These are phyloP conservation scores for Periconia sp. DNA, from an alignment of 2,329 filamentous ascomycete genomes.

Conservation along the genomic window DNA sequence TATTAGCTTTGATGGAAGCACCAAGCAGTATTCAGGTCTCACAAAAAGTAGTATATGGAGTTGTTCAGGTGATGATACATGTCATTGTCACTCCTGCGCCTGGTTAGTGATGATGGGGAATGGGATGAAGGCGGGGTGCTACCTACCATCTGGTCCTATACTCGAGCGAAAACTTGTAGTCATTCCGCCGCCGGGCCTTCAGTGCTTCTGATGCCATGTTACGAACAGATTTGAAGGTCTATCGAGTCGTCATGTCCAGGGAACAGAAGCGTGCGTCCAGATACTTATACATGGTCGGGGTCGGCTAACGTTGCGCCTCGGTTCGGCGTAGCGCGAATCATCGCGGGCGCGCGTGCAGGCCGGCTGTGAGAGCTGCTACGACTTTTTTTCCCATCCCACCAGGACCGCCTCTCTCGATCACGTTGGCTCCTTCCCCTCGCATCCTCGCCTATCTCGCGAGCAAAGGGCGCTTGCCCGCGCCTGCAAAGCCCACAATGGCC, in stretches of 20 bases:
- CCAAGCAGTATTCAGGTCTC: constrained; percentile 27
- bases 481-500: constrained; percentile 50
- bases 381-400: constrained; percentile 14
- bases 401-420: constrained; percentile 16
- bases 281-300: neutral
- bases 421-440: constrained; percentile 59
- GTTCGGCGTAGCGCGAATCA: constrained; percentile 1
- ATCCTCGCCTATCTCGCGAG: constrained; percentile 59
- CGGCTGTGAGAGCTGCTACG: too few relatives aligned
- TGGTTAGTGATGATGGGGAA: constrained; percentile 13
- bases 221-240: neutral
- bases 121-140: constrained; percentile 1
- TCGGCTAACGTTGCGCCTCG: constrained; percentile 2
- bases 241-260: neutral
- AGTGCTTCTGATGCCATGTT: constrained; percentile 34
- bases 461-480: constrained; percentile 49
- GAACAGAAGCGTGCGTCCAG: neutral
- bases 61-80: constrained; percentile 97
- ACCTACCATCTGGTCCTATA: constrained; percentile 90
- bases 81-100: constrained; percentile 82
- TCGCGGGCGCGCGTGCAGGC: too few relatives aligned
- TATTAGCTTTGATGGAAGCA: neutral
- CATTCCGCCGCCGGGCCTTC: constrained; percentile 69
- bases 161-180: constrained; percentile 80
- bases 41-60: constrained; percentile 82